Conservation (phyloP, 306 rosid genomes). For the Lablab purpureus region DNA sequence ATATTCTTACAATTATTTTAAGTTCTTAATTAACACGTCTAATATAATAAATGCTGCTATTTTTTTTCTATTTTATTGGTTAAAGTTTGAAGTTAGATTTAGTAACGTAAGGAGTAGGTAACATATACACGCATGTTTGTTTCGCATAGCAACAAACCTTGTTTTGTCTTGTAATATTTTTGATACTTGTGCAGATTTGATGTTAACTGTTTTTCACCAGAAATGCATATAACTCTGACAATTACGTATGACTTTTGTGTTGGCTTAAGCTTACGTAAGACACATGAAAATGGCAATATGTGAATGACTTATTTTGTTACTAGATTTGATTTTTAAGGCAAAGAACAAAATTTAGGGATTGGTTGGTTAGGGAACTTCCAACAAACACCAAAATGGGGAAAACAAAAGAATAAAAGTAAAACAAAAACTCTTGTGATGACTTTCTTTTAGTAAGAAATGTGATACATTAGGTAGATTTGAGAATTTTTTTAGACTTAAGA, state of each 20-base stretch:
- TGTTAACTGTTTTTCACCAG: slow-evolving; percentile 8
- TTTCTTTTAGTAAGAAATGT: not conserved
- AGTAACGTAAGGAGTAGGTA: not conserved
- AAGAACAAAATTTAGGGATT: not conserved
- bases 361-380: not conserved
- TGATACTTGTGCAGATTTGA: not conserved
- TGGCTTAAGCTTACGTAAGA: slow-evolving; percentile 7
- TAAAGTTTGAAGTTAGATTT: not conserved
- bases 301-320: not conserved
- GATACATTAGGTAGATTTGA: not conserved
- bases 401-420: not conserved
- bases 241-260: not conserved
- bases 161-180: not conserved
- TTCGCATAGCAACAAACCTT: not conserved
- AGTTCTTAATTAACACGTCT: too few relatives aligned
- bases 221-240: slow-evolving; percentile 23
- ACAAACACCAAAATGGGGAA: not conserved
- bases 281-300: not conserved
- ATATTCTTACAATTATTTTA: too few relatives aligned
- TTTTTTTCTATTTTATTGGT: not conserved
- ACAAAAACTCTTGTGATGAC: not conserved
- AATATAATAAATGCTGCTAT: too few relatives aligned
- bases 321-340: slow-evolving; percentile 1
- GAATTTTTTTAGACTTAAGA: not conserved
- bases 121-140: not conserved